Evolutionary conservation across 371 early-diverging fungal genomes (phyloP), one percentile per base, ranked within the genome.

Genomic region (Nematocida sp.): DNA sequence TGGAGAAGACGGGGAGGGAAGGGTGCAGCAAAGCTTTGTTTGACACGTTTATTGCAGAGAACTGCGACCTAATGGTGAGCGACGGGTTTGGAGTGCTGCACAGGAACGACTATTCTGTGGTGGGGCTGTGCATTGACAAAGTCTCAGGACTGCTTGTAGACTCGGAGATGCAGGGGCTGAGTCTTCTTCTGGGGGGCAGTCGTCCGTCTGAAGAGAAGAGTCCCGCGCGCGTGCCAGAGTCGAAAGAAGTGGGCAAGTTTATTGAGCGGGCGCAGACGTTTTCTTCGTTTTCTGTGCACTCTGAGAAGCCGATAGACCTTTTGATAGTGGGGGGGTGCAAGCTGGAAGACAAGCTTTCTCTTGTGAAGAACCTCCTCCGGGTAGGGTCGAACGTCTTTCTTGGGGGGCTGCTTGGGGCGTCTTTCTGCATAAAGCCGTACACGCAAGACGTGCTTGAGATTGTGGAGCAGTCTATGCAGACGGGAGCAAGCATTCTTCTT

Each of bases 31-130:
- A 36, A 15, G 45, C 13, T 32, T 32, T 55, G 15, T 76, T 94
- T 80, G 85, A 88, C 54, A 85, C 81, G 64, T 94, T 95, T 90
- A 88, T 95, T 77, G 87, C 90, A 77, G 88, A 87, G 76, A 88
- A 95, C 53, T 94, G 93, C 65, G 96, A 97, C 84, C 84, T 97
- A 67, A 93, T 91, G 79, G 88, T 96, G 64, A 94, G 94, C 86
- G 96, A 97, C 84, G 95, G 95, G 37, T 97, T 97, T 83, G 96
- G 96, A 74, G 93, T 94, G 51, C 92, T 95, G 74, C 96, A 97
- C 84, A 90, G 96, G 81, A 91, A 92, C 50, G 86, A 86, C 81
- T 89, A 89, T 75, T 94, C 95, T 63, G 92, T 94, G 89, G 93
- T 92, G 50, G 94, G 95, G 66, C 60, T 67, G n/a, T 37, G 49